A percentile compares a stretch with the other conserved stretches of the same genome.
phyloP scores from a whole-genome alignment of 1,139 yeast species.

The Ogataea hybrid region DNA sequence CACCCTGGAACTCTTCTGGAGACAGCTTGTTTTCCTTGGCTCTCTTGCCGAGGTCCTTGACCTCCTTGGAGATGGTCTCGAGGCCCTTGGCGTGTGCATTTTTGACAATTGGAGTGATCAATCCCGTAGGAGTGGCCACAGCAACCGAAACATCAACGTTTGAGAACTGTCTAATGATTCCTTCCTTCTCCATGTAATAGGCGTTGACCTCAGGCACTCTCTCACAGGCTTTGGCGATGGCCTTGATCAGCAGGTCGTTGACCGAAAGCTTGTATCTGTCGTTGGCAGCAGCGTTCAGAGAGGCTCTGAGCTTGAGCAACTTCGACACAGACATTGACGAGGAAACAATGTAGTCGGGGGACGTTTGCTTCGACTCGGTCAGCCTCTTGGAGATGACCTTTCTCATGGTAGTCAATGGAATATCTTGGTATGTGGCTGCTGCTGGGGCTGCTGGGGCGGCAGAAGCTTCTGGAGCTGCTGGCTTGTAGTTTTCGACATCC shows the following conservation, averaged over 20 bases:
- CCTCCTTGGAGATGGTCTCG: conserved; percentile 71
- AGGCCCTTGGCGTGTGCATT: conserved; percentile 88
- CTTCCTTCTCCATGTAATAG: conserved; percentile 87
- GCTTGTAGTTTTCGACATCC: conserved; percentile 72
- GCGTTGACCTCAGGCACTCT: conserved; percentile 95
- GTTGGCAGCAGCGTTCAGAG: conserved; percentile 81
- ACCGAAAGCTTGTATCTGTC: conserved; percentile 91
- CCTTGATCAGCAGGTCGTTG: conserved; percentile 92
- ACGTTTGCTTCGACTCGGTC: conserved; percentile 76
- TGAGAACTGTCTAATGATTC: conserved; percentile 87
- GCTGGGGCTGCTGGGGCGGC: conserved; percentile 45
- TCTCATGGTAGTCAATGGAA: conserved; percentile 90
- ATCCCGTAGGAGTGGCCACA: conserved; percentile 96
- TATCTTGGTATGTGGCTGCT: conserved; percentile 67
- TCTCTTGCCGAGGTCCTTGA: conserved; percentile 93
- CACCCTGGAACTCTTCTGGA: conserved; percentile 99
- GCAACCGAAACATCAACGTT: conserved; percentile 97
- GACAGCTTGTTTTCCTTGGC: conserved; percentile 89
- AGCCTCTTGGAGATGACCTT: conserved; percentile 89
- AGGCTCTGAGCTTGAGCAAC: conserved; percentile 86
- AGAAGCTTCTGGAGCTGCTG: conserved; percentile 33
- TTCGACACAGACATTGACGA: conserved; percentile 85
- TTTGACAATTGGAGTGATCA: conserved; percentile 92
- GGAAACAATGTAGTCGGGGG: conserved; percentile 91
- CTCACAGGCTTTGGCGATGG: conserved; percentile 83